Base-by-base conservation (phyloP, 768 basidiomycete species). In the Xanthoconium purpureum region DNA sequence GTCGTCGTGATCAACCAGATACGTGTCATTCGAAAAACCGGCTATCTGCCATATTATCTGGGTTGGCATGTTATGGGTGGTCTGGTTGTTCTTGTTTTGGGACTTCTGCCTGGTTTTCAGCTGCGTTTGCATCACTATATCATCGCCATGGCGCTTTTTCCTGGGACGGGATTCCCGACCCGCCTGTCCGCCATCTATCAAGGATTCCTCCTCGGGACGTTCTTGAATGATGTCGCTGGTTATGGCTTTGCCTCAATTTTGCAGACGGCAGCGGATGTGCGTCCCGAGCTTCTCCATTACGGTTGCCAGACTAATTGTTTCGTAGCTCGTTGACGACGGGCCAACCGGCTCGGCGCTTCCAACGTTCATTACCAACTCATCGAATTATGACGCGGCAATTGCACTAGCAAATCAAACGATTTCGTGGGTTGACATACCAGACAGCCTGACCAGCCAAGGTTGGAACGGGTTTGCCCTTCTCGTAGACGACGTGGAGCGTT, bases 401-500 rank as follows among this genome's bases (percentile, higher is more conserved):
- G 75, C 84, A 11, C 67, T 88, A 6, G 57, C 63, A 8, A 78
- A 82, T 58, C 85, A 87, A 62, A 76, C 74, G 0, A 76, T 91
- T 6, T 68, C 66, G 0, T 91, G 89, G 89, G 74, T 71, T 32
- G 67, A 67, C 1, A 71, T 84, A 8, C 77, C 82, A 9, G 63
- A 67, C 6, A 54, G 47, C 29, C 39, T 73, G 18, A 40, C 47
- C 6, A 59, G 32, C 18, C 66, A 71, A 33, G 78, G 75, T 3
- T 93, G 88, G 88, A 84, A 87, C 63, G 89, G 89, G 6, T 92
- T 91, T 64, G 75, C 83, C 0, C 78, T 94, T 28, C 76, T 94
- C 14, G 81, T 92, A n/a, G 90, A 94, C 66, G 93, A 94, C 61
- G 91, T 95, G 0, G 84, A 91, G 68, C 78, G 87, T 61, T 92